phyloP scores from a whole-genome alignment of 441 rosid genomes.

The Mallotus repandus region DNA sequence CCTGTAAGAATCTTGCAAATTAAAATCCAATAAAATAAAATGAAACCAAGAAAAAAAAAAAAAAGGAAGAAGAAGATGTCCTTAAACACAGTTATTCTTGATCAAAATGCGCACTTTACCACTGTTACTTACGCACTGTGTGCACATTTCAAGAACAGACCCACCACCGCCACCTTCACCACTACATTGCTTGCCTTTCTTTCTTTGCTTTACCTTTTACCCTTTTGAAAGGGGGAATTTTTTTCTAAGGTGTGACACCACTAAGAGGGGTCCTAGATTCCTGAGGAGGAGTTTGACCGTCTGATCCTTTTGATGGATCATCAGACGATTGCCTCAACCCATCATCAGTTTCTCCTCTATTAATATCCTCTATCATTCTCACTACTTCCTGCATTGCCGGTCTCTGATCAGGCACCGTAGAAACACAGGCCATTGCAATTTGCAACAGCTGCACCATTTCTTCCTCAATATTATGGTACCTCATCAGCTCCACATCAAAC shows the following conservation, averaged over 20 bases:
- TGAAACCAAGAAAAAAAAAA: not conserved
- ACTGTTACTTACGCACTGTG: conserved; percentile 29
- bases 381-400: conserved; percentile 82
- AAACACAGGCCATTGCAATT: conserved; percentile 86
- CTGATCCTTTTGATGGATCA: conserved; percentile 91
- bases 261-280: conserved; percentile 69
- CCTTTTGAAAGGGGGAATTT: not conserved
- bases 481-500: conserved; percentile 85
- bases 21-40: not conserved
- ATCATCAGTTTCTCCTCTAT: conserved; percentile 72
- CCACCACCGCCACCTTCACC: not conserved
- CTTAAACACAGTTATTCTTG: conserved; percentile 18
- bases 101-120: conserved; percentile 34
- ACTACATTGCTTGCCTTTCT: not conserved
- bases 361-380: conserved; percentile 88
- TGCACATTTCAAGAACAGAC: conserved; percentile 19
- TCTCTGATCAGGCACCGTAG: conserved; percentile 80
- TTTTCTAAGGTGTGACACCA: conserved; percentile 45
- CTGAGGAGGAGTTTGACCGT: conserved; percentile 74
- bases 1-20: conserved; percentile 33
- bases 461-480: conserved; percentile 85
- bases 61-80: too few species aligned
- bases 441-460: conserved; percentile 97
- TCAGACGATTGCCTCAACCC: conserved; percentile 89
- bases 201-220: not conserved